Evolutionary conservation across 441 rosid species (phyloP).

Genomic region (Macaranga tanarius): DNA sequence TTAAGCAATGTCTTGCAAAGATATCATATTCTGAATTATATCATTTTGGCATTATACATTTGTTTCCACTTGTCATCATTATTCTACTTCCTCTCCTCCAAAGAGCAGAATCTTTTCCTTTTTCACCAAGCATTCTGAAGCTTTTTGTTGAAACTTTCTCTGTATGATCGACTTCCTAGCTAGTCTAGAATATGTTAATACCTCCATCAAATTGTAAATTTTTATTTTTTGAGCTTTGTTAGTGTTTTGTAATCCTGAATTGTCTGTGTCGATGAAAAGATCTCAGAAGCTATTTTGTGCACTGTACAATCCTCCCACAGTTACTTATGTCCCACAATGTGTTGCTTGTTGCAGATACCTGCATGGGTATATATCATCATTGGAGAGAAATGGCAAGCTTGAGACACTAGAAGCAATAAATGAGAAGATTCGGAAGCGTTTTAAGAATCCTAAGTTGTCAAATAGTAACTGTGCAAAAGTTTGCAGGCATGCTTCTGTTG

Average conservation of each 20-base stretch:
- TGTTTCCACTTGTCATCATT: conserved; percentile 7
- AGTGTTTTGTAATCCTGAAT: neutral
- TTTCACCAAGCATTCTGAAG: neutral
- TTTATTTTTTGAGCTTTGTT: neutral
- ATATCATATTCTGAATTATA: conserved; percentile 1
- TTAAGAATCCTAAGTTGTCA: conserved; percentile 89
- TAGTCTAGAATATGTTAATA: neutral
- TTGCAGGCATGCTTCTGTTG: conserved; percentile 87
- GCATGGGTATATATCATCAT: conserved; percentile 57
- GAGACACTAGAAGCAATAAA: conserved; percentile 84
- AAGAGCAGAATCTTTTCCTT: neutral
- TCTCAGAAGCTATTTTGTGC: neutral
- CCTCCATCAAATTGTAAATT: neutral
- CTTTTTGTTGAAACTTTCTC: neutral
- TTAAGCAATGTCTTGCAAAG: neutral
- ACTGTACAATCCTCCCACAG: neutral
- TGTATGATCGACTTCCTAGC: conserved; percentile 3
- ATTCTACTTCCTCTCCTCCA: neutral
- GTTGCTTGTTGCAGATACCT: conserved; percentile 55
- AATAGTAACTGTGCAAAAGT: conserved; percentile 79
- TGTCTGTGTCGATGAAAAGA: neutral
- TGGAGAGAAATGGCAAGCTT: conserved; percentile 74
- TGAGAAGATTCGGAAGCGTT: conserved; percentile 89
- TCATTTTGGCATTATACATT: neutral
- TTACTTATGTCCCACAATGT: conserved; percentile 18